Conservation (phyloP, 2,329 filamentous ascomycete species). For the Penicillium sp. region DNA sequence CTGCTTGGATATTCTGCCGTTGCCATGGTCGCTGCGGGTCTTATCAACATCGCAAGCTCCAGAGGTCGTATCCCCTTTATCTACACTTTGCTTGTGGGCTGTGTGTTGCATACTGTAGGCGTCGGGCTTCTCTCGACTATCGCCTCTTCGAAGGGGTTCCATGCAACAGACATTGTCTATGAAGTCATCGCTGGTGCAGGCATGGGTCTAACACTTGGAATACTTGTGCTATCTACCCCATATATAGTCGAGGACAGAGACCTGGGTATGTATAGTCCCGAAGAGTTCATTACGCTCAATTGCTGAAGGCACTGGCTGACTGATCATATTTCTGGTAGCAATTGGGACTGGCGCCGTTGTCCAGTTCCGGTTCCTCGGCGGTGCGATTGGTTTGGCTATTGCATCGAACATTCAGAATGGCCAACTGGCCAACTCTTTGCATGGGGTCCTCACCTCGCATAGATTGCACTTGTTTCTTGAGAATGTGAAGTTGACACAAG, state of each 20-base stretch:
- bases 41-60: conserved; percentile 23
- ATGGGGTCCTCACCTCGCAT: conserved; percentile 17
- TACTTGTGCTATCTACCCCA: conserved; percentile 25
- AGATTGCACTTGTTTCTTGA: conserved; percentile 24
- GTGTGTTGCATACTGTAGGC: conserved; percentile 27
- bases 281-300: not conserved
- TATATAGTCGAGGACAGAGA: conserved; percentile 30
- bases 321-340: conserved; percentile 11
- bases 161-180: conserved; percentile 25
- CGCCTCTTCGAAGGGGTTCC: conserved; percentile 18
- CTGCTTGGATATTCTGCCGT: conserved; percentile 29
- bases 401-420: conserved; percentile 30
- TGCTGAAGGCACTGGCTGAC: conserved; percentile 1
- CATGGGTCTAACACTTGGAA: conserved; percentile 24
- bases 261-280: conserved; percentile 18
- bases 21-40: conserved; percentile 24
- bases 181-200: conserved; percentile 26
- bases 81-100: conserved; percentile 29
- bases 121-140: conserved; percentile 27
- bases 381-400: conserved; percentile 29
- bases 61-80: conserved; percentile 29
- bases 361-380: conserved; percentile 29
- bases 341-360: conserved; percentile 29
- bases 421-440: conserved; percentile 18
- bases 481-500: conserved; percentile 17